Base-by-base conservation (phyloP, 805 yeast species). In the Yarrowia sp. region DNA sequence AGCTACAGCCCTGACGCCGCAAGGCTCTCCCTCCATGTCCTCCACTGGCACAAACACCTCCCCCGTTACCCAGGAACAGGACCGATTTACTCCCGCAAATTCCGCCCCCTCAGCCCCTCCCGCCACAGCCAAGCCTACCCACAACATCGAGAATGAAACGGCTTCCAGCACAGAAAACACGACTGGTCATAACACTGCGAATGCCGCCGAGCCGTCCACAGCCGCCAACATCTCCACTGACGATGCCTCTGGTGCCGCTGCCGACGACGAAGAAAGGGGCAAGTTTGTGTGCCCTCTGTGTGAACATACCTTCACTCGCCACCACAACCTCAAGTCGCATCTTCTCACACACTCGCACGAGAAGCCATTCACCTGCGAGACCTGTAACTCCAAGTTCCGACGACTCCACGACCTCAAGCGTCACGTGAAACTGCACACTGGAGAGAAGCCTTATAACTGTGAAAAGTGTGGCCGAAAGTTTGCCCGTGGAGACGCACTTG, bases 401-500 rank as follows among this genome's bases (percentile, higher is more conserved):
- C 79, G 96, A 52, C 81, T 84, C 32, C 92, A 89, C 73, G 96
- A 90, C 73, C 78, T 90, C 70, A 88, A 85, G 70, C 80, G 96
- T 62, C 96, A 89, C 71, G 83, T 82, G 65, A 87, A 87, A 73
- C 78, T 87, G 36, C 96, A 89, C 71, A 83, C 91, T 0, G 93
- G 93, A 22, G 90, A 85, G 68, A 85, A 83, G 72, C 92, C 93
- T 1, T 85, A 77, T 71, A 75, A 72, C 44, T 89, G 96, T 72
- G 76, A 75, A 19, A 77, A 78, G 52, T 89, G 96, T 75, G 82
- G 82, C 16, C 79, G 88, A 51, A 76, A 79, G 44, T 89, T 89
- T 75, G 89, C 93, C 1, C 77, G 96, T 35, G 85, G 86, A 1
- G 96, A 89, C 74, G 92, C 96, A 0, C 78, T 89, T 28, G 81